Evolutionary conservation across 176 grass and related monocot genomes (phyloP).

Genomic region (Cymbopogon citratus): DNA sequence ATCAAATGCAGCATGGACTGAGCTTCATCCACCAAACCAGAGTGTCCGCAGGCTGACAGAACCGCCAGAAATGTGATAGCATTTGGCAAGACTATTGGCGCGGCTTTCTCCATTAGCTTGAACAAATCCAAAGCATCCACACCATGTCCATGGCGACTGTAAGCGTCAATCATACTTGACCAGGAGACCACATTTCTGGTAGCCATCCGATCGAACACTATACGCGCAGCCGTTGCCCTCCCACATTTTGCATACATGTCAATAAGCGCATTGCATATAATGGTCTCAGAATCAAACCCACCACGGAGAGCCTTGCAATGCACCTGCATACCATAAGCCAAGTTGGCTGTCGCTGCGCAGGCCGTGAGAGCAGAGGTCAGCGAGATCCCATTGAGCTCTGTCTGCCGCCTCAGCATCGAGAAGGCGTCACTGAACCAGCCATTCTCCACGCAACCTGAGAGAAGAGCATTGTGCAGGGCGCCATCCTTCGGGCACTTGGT

Average conservation of each 20-base stretch:
- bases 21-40: conserved; percentile 55
- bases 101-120: conserved; percentile 37
- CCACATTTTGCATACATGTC: conserved; percentile 75
- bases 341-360: conserved; percentile 35
- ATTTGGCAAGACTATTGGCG: conserved; percentile 41
- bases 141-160: conserved; percentile 38
- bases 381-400: conserved; percentile 24
- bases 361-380: conserved; percentile 49
- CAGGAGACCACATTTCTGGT: conserved; percentile 56
- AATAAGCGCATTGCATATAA: conserved; percentile 56
- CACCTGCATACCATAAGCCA: conserved; percentile 34
- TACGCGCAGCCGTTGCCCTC: neutral
- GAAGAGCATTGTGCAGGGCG: too few relatives aligned
- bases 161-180: conserved; percentile 56
- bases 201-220: conserved; percentile 38
- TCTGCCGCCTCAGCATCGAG: neutral
- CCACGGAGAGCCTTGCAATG: conserved; percentile 45
- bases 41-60: conserved; percentile 57
- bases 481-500: too few relatives aligned
- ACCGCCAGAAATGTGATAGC: conserved; percentile 51
- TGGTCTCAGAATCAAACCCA: conserved; percentile 44
- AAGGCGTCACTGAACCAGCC: too few relatives aligned
- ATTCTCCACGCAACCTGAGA: too few relatives aligned
- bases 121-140: conserved; percentile 46
- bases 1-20: conserved; percentile 39